Percentiles rank a stretch among this genome's conserved stretches.
Evolutionary conservation across 345 rosid genomes (phyloP).

Genomic region (Dipteronia dyeriana): DNA sequence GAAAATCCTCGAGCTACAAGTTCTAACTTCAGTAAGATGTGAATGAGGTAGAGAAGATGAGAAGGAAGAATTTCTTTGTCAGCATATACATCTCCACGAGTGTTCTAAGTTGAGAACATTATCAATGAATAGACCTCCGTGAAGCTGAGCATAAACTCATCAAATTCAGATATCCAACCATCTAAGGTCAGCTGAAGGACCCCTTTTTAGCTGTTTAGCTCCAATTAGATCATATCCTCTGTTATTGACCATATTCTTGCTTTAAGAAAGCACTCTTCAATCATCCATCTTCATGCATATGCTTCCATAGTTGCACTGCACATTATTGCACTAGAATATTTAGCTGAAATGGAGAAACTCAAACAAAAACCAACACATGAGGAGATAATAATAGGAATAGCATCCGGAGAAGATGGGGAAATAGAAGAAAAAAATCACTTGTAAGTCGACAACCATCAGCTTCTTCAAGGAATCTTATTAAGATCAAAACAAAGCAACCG

Average conservation of each 20-base stretch:
- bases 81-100: background rate
- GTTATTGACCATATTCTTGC: constrained; percentile 14
- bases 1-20: constrained; percentile 19
- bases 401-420: background rate
- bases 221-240: background rate
- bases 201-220: constrained; percentile 5
- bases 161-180: background rate
- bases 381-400: constrained; percentile 10
- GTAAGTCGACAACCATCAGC: background rate
- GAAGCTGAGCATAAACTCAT: constrained; percentile 11
- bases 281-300: background rate
- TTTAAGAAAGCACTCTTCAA: background rate
- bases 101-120: background rate
- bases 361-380: background rate
- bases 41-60: constrained; percentile 5
- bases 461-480: background rate
- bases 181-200: constrained; percentile 9
- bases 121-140: background rate
- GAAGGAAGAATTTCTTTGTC: background rate
- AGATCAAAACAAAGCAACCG: background rate
- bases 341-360: constrained; percentile 1
- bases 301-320: constrained; percentile 11
- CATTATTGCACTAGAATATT: constrained; percentile 5
- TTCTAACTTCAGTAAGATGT: constrained; percentile 10
- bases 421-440: background rate